phyloP scores from a whole-genome alignment of 2,329 filamentous ascomycete genomes.

The Verruconis gallopava region DNA sequence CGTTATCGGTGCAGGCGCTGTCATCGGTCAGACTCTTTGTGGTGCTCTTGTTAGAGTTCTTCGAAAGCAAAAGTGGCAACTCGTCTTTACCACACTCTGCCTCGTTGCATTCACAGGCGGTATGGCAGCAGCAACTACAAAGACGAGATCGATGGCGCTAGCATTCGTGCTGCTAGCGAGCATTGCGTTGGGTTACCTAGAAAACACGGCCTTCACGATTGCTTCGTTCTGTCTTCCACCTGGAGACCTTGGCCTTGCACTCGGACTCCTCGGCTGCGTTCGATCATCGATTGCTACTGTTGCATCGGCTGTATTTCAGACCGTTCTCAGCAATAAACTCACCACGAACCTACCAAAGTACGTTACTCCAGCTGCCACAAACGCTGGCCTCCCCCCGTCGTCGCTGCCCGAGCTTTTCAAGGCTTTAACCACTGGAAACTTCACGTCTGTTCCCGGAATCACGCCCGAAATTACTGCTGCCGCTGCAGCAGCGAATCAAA shows the following conservation, averaged over 20 bases:
- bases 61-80: conserved; percentile 24
- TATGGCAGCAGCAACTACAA: conserved; percentile 18
- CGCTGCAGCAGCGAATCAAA: conserved; percentile 10
- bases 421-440: conserved; percentile 15
- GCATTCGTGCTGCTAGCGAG: conserved; percentile 23
- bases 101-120: conserved; percentile 24
- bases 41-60: conserved; percentile 25
- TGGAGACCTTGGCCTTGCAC: conserved; percentile 34
- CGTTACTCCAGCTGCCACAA: conserved; percentile 15
- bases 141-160: conserved; percentile 25
- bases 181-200: conserved; percentile 25
- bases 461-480: conserved; percentile 15
- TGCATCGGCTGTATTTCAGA: conserved; percentile 23
- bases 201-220: conserved; percentile 29
- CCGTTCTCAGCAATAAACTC: conserved; percentile 20
- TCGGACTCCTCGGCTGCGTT: conserved; percentile 30
- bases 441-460: conserved; percentile 15
- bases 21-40: conserved; percentile 28
- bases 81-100: conserved; percentile 18
- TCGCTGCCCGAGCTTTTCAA: conserved; percentile 17
- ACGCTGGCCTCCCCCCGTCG: conserved; percentile 16
- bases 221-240: conserved; percentile 34
- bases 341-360: conserved; percentile 17
- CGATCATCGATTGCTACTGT: conserved; percentile 26
- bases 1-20: conserved; percentile 23